Evolutionary conservation across 2,329 filamentous ascomycete genomes (phyloP), one percentile per base, ranked within the genome.

Genomic region (Colletotrichum plurivorum): DNA sequence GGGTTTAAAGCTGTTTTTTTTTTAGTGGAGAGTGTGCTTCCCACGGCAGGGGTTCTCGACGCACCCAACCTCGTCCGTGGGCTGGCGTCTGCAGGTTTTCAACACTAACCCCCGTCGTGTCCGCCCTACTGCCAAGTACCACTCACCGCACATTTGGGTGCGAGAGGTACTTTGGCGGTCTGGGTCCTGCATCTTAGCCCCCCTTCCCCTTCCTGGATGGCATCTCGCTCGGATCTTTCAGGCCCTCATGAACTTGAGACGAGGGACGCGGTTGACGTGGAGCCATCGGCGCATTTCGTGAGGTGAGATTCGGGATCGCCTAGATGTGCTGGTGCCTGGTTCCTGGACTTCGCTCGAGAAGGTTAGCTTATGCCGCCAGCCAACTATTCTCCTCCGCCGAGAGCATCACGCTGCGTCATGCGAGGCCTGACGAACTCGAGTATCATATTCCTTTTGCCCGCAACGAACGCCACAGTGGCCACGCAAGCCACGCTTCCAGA

Each of bases 361-460:
- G 78, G 78, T 78, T 80, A 78, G 78, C 73, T 57, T 41, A 25
- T 54, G 5, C 10, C 31, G 16, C 25, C 12, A 13, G 12, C 15
- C 41, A 45, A 13, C 41, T 31, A 31, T 2, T 31, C 27, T 31
- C 8, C 27, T 31, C 7, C 27, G 27, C 27, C 27, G 27, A 31
- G 27, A 31, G 27, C 27, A 31, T 31, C 27, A 31, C 27, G 27
- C 27, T 31, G 41, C 41, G 16, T 16, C 16, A 43, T 43, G 41
- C 16, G 12, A 43, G 12, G 41, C 41, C 12, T 43, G 41, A 16
- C 13, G 27, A 20, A n/a, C 25, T 49, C 5, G 36, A 49, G 18
- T 18, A 10, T 8, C 56, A 49, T 13, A 39, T 13, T 49, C 31
- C 7, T 18, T 48, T 46, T 16, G 1, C 25, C 16, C n/a, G 16